Percentiles rank a stretch among this genome's conserved stretches.
Conservation (phyloP, 495 filamentous ascomycete genomes). For the Hypoxylon rickii region DNA sequence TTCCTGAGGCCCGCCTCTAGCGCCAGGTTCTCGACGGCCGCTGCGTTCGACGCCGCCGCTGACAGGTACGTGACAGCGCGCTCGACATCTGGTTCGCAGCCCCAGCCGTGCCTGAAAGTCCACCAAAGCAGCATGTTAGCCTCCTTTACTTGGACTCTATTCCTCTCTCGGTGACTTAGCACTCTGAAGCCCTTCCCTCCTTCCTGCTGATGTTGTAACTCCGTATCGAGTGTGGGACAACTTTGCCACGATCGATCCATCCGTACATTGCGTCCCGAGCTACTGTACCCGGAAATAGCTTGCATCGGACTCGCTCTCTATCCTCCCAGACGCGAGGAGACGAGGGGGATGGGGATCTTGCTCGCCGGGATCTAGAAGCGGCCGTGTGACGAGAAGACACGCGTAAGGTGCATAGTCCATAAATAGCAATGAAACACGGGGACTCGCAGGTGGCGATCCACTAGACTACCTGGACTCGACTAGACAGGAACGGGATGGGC, state of each 20-base stretch:
- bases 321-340: background rate
- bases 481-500: too few relatives aligned
- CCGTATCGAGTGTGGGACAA: conserved; percentile 21
- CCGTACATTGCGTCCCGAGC: conserved; percentile 3
- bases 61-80: conserved; percentile 82
- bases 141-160: background rate
- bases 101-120: conserved; percentile 84
- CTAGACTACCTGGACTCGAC: too few relatives aligned
- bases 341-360: conserved; percentile 5
- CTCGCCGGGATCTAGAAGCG: conserved; percentile 12
- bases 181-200: background rate
- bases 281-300: conserved; percentile 4
- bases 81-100: conserved; percentile 70
- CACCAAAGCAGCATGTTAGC: conserved; percentile 23
- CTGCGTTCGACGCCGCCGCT: conserved; percentile 88
- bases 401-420: conserved; percentile 19
- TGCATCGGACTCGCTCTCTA: background rate
- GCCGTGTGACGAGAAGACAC: conserved; percentile 17
- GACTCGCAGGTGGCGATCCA: conserved; percentile 14
- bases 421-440: conserved; percentile 22
- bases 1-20: conserved; percentile 86
- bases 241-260: conserved; percentile 29
- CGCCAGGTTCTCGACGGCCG: conserved; percentile 80
- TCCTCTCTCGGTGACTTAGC: background rate
- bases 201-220: conserved; percentile 1